Base-by-base conservation (phyloP, 78 protist species). In the Chrysochromulina tobinii region DNA sequence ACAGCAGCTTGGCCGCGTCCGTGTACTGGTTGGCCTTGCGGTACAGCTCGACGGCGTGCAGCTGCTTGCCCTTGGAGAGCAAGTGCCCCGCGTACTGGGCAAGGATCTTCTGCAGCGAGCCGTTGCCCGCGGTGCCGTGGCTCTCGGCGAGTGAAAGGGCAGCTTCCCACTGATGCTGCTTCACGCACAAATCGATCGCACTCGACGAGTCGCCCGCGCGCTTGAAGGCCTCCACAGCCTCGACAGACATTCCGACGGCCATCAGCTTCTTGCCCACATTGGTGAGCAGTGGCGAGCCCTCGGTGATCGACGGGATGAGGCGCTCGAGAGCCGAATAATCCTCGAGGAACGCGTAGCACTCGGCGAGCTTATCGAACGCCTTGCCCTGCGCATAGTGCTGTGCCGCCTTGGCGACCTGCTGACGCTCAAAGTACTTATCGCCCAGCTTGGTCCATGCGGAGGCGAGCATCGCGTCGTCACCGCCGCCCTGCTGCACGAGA, bases 11-110 rank as follows among this genome's bases (percentile, higher is more conserved):
- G 18, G 97, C 98, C 18, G 95, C 94, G 1, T 97, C 97, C 17
- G 85, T 27, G 88, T 87, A 86, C 9, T 64, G 84, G 25, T 77
- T 68, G 11, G 96, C 95, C 94, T 94, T 94, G 53, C 92, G 92
- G 88, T 90, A 95, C 68, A 95, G 94, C 93, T 94, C 97, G 59
- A 97, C 90, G 64, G 98, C 98, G 18, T 93, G 87, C 58, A 94
- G 51, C 27, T 3, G 79, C 77, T 91, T 51, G 18, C 87, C 50
- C 86, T 81, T 75, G 61, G 68, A 88, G 61, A 95, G 89, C 20
- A 97, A 91, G 23, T 94, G 95, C 27, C 17, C 0, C 25, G 97
- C 97, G 81, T 97, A 97, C 88, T 94, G 75, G 53, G 91, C 7
- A 38, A 93, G 90, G 51, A 90, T 4, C 54, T 12, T 12, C 6